Base-by-base conservation (phyloP, 2,329 filamentous ascomycete genomes). In the Paecilomyces variotii region DNA sequence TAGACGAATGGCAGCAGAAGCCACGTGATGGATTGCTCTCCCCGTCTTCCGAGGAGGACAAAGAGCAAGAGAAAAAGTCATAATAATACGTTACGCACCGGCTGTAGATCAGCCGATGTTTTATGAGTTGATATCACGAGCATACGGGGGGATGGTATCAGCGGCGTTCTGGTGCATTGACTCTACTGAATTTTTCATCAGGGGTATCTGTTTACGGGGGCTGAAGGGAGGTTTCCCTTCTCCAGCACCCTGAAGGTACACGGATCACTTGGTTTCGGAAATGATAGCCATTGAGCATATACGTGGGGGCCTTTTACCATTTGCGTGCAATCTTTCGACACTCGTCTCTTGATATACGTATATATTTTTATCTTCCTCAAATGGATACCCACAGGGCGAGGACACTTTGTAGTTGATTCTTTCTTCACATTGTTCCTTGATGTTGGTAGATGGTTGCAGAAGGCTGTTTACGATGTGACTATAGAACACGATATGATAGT, bases 1-100 rank as follows among this genome's bases (percentile, higher is more conserved):
- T 79, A 25, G 62, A 65, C 14, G 70, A 72, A 50, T 74, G 72
- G 72, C 67, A 70, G 55, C 55, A 54, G 3, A 63, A 84, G 64
- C 0, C 50, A 28, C 50, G 50, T 28, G 50, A 52, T 12, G 4
- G 19, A 45, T 45, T 45, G 39, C 39, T 45, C n/a, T 45, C 39
- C 7, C 19, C 39, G 1, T 45, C 39, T 19, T 45, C 19, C n/a
- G 2, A 14, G 2, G 39, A 24, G 4, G 39, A 45, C 39, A 45
- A 45, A 6, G 39, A 45, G 39, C 39, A 45, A 19, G 39, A 19
- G 6, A 24, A 45, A 24, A 19, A 5, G n/a, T 45, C 5, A 19
- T 45, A n/a, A 45, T 45, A 45, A 24, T 19, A 45, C 19, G 19
- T 7, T 19, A 45, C 9, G 19, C 2, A 19, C n/a, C 2, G 39